These are phyloP conservation scores for Kurtzmaniella fragi DNA, from an alignment of 805 yeast species.

Conservation along the genomic window DNA sequence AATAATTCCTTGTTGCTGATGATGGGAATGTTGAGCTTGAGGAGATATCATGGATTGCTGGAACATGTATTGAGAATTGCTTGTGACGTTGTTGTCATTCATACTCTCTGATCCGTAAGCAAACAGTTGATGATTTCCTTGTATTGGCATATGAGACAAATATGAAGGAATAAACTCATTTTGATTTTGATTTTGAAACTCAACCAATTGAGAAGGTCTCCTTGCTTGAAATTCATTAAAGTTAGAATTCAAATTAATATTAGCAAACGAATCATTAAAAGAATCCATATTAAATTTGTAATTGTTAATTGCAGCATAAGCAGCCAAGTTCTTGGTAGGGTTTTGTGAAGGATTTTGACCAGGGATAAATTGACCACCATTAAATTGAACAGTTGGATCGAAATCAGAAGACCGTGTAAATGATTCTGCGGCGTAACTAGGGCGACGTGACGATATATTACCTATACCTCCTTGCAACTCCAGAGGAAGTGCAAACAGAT, in stretches of 20 bases:
- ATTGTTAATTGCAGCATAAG: constrained; percentile 26
- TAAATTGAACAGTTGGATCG: constrained; percentile 1
- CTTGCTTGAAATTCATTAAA: constrained; percentile 36
- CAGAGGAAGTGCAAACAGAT: constrained; percentile 45
- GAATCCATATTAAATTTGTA: constrained; percentile 21
- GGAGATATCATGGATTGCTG: background rate
- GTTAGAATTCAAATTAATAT: constrained; percentile 26
- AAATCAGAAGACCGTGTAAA: constrained; percentile 34
- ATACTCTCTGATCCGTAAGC: constrained; percentile 9
- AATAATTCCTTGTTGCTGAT: constrained; percentile 6
- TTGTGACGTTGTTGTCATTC: constrained; percentile 1
- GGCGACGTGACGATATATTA: constrained; percentile 62
- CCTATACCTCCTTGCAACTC: constrained; percentile 65
- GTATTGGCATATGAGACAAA: constrained; percentile 7
- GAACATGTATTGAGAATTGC: constrained; percentile 1
- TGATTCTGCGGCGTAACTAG: constrained; percentile 68
- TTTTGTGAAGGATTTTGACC: constrained; percentile 7
- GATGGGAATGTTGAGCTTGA: constrained; percentile 4
- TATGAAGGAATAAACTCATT: constrained; percentile 5
- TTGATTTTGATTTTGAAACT: constrained; percentile 13
- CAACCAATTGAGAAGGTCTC: constrained; percentile 39
- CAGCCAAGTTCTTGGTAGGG: constrained; percentile 15
- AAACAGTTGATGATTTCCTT: constrained; percentile 9
- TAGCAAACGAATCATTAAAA: constrained; percentile 25
- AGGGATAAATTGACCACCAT: background rate